Conservation (phyloP, 2,329 filamentous ascomycete genomes). For the Fusarium mangiferae region DNA sequence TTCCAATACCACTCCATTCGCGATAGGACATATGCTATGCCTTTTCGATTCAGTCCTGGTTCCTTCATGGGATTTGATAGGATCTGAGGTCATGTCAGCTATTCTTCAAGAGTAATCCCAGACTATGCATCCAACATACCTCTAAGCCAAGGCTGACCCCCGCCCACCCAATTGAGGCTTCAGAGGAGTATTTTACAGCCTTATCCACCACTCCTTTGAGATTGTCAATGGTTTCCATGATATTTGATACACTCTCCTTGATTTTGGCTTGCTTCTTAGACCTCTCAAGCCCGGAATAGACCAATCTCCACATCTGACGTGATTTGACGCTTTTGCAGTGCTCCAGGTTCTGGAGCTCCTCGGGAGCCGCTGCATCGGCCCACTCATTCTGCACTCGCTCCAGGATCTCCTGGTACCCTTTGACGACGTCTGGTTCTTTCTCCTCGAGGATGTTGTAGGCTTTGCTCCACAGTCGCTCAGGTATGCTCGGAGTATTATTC, state of each 20-base stretch:
- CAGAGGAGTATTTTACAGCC: accelerated
- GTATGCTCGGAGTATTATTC: accelerated
- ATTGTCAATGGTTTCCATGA: accelerated
- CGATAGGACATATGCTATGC: accelerated
- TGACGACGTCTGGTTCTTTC: accelerated
- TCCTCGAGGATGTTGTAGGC: accelerated
- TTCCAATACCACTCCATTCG: neutral
- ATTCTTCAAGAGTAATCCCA: accelerated
- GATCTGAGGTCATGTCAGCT: accelerated
- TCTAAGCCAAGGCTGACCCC: neutral
- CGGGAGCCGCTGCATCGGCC: accelerated
- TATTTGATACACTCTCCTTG: accelerated
- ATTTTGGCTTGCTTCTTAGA: accelerated
- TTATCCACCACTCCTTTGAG: accelerated
- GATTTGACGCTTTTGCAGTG: neutral
- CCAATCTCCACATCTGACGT: neutral
- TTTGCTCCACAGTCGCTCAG: accelerated
- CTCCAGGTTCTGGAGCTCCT: accelerated
- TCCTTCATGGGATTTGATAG: neutral
- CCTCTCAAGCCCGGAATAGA: accelerated
- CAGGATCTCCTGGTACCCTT: neutral
- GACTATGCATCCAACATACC: neutral
- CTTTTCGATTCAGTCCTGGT: accelerated
- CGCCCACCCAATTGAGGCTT: neutral
- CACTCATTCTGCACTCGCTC: accelerated